Conservation (phyloP, 1,284 basidiomycete species). For the Marasmius tenuissimus region DNA sequence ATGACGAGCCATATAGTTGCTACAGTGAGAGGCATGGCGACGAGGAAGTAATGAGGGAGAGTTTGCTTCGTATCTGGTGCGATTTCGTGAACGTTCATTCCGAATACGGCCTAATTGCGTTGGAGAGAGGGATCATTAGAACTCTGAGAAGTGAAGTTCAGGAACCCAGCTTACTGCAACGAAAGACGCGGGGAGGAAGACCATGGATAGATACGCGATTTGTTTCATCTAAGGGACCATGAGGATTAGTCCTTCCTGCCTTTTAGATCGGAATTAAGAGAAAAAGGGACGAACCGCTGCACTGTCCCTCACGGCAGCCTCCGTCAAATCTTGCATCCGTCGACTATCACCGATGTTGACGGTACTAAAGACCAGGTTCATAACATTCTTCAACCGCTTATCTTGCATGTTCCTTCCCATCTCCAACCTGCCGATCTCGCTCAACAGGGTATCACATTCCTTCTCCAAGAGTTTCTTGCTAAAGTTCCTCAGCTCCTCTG, state of each 20-base stretch:
- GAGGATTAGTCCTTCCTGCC: too few relatives aligned
- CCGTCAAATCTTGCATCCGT: constrained; percentile 35
- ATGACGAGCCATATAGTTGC: constrained; percentile 42
- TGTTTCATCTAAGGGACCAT: constrained; percentile 31
- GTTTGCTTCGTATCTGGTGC: constrained; percentile 30
- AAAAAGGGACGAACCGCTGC: constrained; percentile 2
- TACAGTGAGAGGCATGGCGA: constrained; percentile 36
- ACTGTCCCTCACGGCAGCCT: constrained; percentile 32
- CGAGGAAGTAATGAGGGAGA: constrained; percentile 33
- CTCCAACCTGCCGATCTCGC: constrained; percentile 42
- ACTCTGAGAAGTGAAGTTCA: not conserved
- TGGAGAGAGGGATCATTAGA: not conserved
- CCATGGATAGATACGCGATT: constrained; percentile 38
- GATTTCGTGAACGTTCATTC: constrained; percentile 43
- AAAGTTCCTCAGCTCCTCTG: constrained; percentile 16
- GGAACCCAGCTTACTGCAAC: constrained; percentile 28
- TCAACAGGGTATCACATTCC: constrained; percentile 33
- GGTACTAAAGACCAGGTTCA: constrained; percentile 48
- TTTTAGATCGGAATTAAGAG: constrained; percentile 21
- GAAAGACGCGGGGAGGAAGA: constrained; percentile 37
- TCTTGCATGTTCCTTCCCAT: constrained; percentile 38
- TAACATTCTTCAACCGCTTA: constrained; percentile 45
- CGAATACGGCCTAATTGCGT: constrained; percentile 32
- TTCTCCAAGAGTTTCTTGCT: constrained; percentile 30
- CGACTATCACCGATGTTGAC: constrained; percentile 46